phyloP scores from a whole-genome alignment of 768 basidiomycete genomes.

The Tricholomella constricta region DNA sequence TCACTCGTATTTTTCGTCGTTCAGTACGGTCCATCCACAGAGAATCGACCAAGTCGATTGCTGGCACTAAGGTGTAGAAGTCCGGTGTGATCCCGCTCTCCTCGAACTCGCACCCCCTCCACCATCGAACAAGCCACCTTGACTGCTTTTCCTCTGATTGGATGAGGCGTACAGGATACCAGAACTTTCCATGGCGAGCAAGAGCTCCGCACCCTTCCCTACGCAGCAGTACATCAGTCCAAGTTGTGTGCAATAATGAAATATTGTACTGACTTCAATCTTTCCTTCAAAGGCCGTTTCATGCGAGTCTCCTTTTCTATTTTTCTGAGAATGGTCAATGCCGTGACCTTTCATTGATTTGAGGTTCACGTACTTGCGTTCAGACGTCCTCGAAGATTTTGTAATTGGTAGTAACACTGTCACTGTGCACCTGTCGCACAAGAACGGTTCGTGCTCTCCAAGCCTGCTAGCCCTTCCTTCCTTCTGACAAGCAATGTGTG shows the following conservation, averaged over 20 bases:
- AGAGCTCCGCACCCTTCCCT: neutral
- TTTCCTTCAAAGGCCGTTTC: neutral
- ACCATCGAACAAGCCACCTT: neutral
- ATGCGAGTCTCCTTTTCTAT: neutral
- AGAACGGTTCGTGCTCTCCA: neutral
- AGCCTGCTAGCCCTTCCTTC: conserved; percentile 17
- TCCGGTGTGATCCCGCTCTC: neutral
- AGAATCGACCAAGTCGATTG: neutral
- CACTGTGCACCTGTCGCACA: neutral
- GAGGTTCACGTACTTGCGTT: neutral
- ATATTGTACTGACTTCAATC: neutral
- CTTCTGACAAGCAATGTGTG: conserved; percentile 23
- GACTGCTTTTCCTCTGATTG: neutral
- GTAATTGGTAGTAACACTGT: neutral
- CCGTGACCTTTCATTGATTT: neutral
- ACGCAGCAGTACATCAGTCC: neutral
- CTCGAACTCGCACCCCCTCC: neutral
- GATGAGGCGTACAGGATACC: conserved; percentile 3
- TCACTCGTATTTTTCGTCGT: neutral
- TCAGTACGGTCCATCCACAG: neutral
- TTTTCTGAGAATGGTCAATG: neutral
- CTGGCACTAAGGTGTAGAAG: neutral
- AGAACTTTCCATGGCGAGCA: neutral
- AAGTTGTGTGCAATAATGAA: neutral
- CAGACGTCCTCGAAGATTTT: neutral